Conservation (phyloP, 495 filamentous ascomycete species). For the Neurospora sp. region DNA sequence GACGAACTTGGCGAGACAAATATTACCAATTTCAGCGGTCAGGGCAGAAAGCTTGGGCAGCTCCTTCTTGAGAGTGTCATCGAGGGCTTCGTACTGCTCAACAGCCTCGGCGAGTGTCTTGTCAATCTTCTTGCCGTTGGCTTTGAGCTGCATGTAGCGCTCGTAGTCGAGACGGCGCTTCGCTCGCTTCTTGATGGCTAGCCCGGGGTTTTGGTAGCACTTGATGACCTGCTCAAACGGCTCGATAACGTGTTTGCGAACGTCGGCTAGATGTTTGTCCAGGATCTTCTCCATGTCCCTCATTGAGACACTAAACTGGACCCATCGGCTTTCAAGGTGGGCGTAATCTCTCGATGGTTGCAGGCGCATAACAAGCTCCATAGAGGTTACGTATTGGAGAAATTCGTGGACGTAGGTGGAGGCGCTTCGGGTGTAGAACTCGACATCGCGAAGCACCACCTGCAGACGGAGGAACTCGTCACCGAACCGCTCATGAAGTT, state of each 20-base stretch:
- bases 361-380: constrained; percentile 53
- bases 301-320: constrained; percentile 68
- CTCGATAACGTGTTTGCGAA: constrained; percentile 74
- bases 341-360: constrained; percentile 50
- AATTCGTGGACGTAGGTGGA: constrained; percentile 63
- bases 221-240: constrained; percentile 76
- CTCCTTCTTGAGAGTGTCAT: constrained; percentile 85
- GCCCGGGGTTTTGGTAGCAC: constrained; percentile 68
- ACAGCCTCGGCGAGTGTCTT: constrained; percentile 74
- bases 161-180: constrained; percentile 86
- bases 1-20: constrained; percentile 70
- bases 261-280: constrained; percentile 71
- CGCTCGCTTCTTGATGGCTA: constrained; percentile 82
- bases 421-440: constrained; percentile 68
- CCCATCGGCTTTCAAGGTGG: constrained; percentile 88
- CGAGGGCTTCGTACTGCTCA: constrained; percentile 79
- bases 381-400: constrained; percentile 55
- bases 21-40: constrained; percentile 69
- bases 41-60: constrained; percentile 73
- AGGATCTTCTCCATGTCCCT: constrained; percentile 70
- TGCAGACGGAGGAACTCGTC: constrained; percentile 83
- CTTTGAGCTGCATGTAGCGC: constrained; percentile 49
- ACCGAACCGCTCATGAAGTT: constrained; percentile 67
- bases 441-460: constrained; percentile 80
- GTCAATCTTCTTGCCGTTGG: constrained; percentile 61